phyloP scores from a whole-genome alignment of 1,284 basidiomycete genomes.

The Ceratobasidium sp. region DNA sequence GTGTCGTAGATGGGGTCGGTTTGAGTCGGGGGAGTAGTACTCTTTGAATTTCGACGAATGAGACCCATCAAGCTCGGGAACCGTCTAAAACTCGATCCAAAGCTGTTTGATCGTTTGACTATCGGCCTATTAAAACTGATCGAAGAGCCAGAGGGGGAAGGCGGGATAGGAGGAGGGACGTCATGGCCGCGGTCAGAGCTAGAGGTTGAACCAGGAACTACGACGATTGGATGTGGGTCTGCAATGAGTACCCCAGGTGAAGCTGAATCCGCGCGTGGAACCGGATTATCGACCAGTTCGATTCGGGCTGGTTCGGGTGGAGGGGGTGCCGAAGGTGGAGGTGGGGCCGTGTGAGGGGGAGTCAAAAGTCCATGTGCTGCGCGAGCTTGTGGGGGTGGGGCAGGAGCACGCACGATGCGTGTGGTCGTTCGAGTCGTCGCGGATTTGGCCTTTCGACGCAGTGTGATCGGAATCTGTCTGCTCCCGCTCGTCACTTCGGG shows the following conservation, averaged over 20 bases:
- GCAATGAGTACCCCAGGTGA: background rate
- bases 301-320: conserved; percentile 18
- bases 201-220: conserved; percentile 9
- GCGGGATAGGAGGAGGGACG: background rate
- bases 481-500: conserved; percentile 19
- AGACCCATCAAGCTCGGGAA: conserved; percentile 27
- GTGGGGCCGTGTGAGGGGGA: background rate
- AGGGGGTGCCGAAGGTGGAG: background rate
- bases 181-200: background rate
- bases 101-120: conserved; percentile 22
- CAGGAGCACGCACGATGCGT: conserved; percentile 2
- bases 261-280: background rate
- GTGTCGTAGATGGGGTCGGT: background rate
- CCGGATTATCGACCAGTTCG: conserved; percentile 28
- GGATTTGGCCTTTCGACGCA: conserved; percentile 25
- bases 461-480: conserved; percentile 15
- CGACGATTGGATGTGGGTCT: conserved; percentile 1
- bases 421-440: background rate
- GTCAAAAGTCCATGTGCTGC: background rate
- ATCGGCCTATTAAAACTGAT: background rate
- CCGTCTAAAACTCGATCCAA: conserved; percentile 10
- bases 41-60: conserved; percentile 7
- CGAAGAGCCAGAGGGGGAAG: background rate
- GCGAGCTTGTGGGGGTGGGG: background rate
- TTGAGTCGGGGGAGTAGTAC: background rate